Evolutionary conservation across 2,329 filamentous ascomycete genomes (phyloP).

Genomic region (Clarireedia sp.): DNA sequence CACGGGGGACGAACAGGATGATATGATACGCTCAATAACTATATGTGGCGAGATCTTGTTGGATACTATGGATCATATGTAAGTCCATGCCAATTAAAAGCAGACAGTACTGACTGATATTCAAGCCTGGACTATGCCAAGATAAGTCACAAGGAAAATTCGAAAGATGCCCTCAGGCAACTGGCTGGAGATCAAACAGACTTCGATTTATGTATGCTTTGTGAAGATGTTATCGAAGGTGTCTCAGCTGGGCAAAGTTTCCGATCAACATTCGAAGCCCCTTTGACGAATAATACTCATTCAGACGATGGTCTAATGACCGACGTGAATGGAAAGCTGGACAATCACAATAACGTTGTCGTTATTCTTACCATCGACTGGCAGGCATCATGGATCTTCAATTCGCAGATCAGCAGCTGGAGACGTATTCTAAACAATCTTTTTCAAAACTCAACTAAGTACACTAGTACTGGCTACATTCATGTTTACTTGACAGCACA

Average conservation of each 20-base stretch:
- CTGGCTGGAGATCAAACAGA: not conserved
- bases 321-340: not conserved
- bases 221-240: constrained; percentile 22
- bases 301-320: not conserved
- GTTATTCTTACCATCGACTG: constrained; percentile 34
- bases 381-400: constrained; percentile 43
- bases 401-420: constrained; percentile 44
- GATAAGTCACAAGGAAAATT: constrained; percentile 10
- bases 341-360: constrained; percentile 24
- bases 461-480: constrained; percentile 45
- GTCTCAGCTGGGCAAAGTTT: constrained; percentile 20
- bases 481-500: constrained; percentile 31
- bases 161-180: not conserved
- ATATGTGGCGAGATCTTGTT: constrained; percentile 42
- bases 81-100: constrained; percentile 24
- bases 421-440: constrained; percentile 50
- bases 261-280: not conserved
- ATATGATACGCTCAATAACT: constrained; percentile 40
- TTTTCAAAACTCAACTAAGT: constrained; percentile 55
- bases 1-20: constrained; percentile 37
- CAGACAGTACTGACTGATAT: constrained; percentile 22
- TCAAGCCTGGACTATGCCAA: constrained; percentile 29
- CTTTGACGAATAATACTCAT: not conserved
- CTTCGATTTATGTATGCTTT: constrained; percentile 18
- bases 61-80: constrained; percentile 44